phyloP scores from a whole-genome alignment of 345 rosid species.

The Euphorbia tirucalli region DNA sequence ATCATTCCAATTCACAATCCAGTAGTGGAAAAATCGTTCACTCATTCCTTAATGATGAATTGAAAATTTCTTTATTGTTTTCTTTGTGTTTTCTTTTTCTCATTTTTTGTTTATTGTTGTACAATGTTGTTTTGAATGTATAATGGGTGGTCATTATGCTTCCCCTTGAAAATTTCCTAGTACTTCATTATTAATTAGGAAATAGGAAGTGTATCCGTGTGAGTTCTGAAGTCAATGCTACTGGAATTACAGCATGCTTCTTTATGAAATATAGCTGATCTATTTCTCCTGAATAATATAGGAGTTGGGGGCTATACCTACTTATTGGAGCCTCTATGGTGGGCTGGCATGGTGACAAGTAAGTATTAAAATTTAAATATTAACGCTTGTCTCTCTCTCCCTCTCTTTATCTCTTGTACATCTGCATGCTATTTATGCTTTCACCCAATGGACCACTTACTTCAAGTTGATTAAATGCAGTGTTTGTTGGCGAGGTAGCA shows the following conservation, averaged over 20 bases:
- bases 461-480: constrained; percentile 27
- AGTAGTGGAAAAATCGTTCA: not conserved
- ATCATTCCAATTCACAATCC: not conserved
- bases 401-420: not conserved
- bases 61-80: not conserved
- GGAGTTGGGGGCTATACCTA: constrained; percentile 91
- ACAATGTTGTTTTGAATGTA: not conserved
- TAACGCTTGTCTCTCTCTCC: not conserved
- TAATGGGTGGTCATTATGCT: not conserved
- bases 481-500: constrained; percentile 87
- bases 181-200: no score
- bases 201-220: no score
- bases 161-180: not conserved
- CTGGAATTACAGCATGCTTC: not conserved
- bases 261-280: constrained; percentile 8
- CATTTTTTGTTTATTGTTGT: not conserved
- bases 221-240: not conserved
- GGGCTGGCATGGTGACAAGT: constrained; percentile 92
- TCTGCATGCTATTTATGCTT: not conserved
- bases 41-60: not conserved
- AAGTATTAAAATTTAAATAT: constrained; percentile 28
- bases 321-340: constrained; percentile 92
- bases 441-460: constrained; percentile 5
- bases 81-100: not conserved
- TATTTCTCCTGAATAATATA: constrained; percentile 26